Conservation (phyloP, 2,329 filamentous ascomycete species). For the Nakataea oryzae region DNA sequence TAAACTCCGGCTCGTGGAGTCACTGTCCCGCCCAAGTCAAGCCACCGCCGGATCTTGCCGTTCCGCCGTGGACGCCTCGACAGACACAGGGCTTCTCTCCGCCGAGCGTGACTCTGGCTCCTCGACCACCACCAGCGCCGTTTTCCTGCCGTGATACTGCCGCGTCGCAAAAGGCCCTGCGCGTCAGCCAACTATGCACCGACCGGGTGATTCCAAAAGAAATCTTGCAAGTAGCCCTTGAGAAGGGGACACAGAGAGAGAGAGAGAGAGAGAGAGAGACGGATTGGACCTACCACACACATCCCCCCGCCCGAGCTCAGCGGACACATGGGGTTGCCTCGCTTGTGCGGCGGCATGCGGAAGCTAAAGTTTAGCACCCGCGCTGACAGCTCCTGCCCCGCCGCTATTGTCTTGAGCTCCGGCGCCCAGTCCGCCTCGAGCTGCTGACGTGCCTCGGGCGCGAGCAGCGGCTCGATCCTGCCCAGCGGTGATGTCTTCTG, state of each 20-base stretch:
- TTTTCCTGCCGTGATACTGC: conserved; percentile 10
- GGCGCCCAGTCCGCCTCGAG: not conserved
- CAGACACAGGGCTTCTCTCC: not conserved
- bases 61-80: not conserved
- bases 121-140: not conserved
- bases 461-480: not conserved
- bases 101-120: not conserved
- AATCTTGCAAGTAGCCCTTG: not conserved
- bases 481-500: not conserved
- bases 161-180: no score
- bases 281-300: conserved; percentile 25
- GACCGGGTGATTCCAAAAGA: no score
- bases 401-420: not conserved
- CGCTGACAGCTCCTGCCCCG: not conserved
- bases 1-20: not conserved
- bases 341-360: conserved; percentile 38
- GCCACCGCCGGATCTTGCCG: not conserved
- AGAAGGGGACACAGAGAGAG: not conserved
- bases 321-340: conserved; percentile 40
- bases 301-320: conserved; percentile 36
- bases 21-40: not conserved
- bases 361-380: conserved; percentile 28
- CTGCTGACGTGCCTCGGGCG: not conserved
- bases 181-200: not conserved
- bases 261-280: not conserved